These are phyloP conservation scores for Stephanodiscus triporus DNA, from an alignment of 108 stramenopile species.

Conservation along the genomic window DNA sequence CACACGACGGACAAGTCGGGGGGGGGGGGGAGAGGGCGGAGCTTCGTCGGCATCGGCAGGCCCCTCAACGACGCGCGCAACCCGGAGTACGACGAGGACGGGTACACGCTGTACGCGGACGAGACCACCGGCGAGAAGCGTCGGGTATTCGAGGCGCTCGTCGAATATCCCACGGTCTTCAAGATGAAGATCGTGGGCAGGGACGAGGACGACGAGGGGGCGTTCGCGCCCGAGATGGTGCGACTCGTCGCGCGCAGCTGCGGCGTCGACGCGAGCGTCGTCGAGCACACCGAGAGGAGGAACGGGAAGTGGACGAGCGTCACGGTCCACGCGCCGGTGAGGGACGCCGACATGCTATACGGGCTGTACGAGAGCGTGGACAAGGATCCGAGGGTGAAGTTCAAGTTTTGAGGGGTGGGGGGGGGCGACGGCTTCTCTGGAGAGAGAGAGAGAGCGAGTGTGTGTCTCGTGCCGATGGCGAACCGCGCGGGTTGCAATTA, in stretches of 20 bases:
- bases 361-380: slow-evolving; percentile 78
- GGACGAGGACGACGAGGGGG: slow-evolving; percentile 63
- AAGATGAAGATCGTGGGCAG: slow-evolving; percentile 88
- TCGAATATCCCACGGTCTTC: slow-evolving; percentile 88
- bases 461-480: too few species aligned
- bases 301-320: slow-evolving; percentile 89
- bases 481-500: too few species aligned
- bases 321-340: slow-evolving; percentile 80
- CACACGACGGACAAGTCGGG: background rate
- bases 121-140: slow-evolving; percentile 85
- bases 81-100: slow-evolving; percentile 86
- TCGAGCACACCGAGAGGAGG: slow-evolving; percentile 56
- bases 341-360: slow-evolving; percentile 89
- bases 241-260: slow-evolving; percentile 77
- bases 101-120: slow-evolving; percentile 89
- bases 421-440: too few species aligned
- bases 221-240: slow-evolving; percentile 78
- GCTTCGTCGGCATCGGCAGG: slow-evolving; percentile 73
- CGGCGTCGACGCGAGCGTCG: slow-evolving; percentile 49
- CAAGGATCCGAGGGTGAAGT: slow-evolving; percentile 87
- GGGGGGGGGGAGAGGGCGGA: slow-evolving; percentile 53
- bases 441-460: too few species aligned
- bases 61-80: slow-evolving; percentile 76
- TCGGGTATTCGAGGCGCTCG: slow-evolving; percentile 89
- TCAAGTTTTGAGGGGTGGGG: slow-evolving; percentile 74